These are phyloP conservation scores for Hanseniaspora meyeri DNA, from an alignment of 805 yeast genomes.

Conservation along the genomic window DNA sequence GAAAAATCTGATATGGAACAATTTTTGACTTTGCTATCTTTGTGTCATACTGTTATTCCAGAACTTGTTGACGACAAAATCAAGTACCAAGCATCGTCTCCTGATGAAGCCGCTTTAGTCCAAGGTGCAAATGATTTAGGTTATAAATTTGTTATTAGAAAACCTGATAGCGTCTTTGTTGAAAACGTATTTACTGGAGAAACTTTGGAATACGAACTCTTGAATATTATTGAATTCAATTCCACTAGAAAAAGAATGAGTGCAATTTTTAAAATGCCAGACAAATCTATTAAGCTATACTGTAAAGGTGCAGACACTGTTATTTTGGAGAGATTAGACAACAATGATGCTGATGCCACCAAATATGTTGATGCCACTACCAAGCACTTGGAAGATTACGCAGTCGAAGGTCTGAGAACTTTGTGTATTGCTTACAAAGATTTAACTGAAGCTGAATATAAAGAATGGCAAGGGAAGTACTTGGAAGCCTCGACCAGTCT, in stretches of 20 bases:
- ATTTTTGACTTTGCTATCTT: conserved; percentile 70
- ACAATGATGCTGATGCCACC: conserved; percentile 34
- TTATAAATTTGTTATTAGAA: conserved; percentile 69
- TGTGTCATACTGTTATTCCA: conserved; percentile 97
- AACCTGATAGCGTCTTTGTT: conserved; percentile 69
- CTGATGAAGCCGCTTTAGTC: conserved; percentile 97
- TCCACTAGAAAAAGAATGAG: conserved; percentile 98
- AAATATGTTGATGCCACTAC: conserved; percentile 76
- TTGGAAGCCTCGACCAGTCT: conserved; percentile 74
- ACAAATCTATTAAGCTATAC: conserved; percentile 74
- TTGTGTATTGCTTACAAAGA: conserved; percentile 81
- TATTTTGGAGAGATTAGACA: conserved; percentile 68
- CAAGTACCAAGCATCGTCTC: conserved; percentile 96
- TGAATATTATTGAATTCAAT: conserved; percentile 90
- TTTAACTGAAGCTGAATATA: conserved; percentile 66
- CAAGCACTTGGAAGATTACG: conserved; percentile 87
- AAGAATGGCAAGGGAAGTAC: conserved; percentile 52
- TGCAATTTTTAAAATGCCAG: conserved; percentile 86
- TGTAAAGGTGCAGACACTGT: conserved; percentile 98
- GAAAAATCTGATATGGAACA: conserved; percentile 49
- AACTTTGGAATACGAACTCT: conserved; percentile 54
- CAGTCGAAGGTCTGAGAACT: conserved; percentile 90
- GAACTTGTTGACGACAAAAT: conserved; percentile 59
- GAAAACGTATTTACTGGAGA: conserved; percentile 39
- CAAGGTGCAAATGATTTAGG: conserved; percentile 91